These are phyloP conservation scores for Cyclotella kingstonii DNA, from an alignment of 108 stramenopile genomes.

Conservation along the genomic window DNA sequence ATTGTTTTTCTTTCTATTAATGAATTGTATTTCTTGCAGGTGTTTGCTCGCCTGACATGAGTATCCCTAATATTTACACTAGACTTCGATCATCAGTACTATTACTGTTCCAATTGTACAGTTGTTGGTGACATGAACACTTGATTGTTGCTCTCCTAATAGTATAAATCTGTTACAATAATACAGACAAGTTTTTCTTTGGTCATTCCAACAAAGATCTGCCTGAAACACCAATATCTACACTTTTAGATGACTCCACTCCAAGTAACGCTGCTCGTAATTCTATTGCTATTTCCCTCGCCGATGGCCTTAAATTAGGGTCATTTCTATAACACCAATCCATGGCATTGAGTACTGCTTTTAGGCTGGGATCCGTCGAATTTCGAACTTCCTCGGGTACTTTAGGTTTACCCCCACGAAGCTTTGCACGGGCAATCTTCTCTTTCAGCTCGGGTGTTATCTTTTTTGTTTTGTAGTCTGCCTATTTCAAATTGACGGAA, in stretches of 20 bases:
- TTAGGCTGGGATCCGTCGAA: constrained; percentile 43
- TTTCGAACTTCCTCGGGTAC: constrained; percentile 52
- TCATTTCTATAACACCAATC: constrained; percentile 63
- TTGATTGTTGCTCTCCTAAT: too few relatives aligned
- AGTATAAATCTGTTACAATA: too few relatives aligned
- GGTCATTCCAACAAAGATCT: too few relatives aligned
- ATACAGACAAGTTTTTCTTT: too few relatives aligned
- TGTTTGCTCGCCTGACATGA: too few relatives aligned
- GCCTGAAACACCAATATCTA: too few relatives aligned
- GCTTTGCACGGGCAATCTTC: constrained; percentile 66
- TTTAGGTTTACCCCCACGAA: constrained; percentile 58
- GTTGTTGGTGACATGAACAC: too few relatives aligned
- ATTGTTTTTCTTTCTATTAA: too few relatives aligned
- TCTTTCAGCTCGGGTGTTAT: constrained; percentile 29
- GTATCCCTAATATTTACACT: too few relatives aligned
- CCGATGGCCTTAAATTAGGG: constrained; percentile 59
- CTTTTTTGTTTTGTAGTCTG: constrained; percentile 30
- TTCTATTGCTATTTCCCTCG: constrained; percentile 50
- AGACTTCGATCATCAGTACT: too few relatives aligned
- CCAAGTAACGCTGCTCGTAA: constrained; percentile 19
- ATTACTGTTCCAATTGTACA: too few relatives aligned
- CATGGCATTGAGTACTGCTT: constrained; percentile 70
- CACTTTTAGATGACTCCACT: constrained; percentile 10
- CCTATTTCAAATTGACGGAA: neutral
- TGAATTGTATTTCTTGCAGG: too few relatives aligned